phyloP scores from a whole-genome alignment of 2,329 filamentous ascomycete genomes.

The Diaporthe longicolla region DNA sequence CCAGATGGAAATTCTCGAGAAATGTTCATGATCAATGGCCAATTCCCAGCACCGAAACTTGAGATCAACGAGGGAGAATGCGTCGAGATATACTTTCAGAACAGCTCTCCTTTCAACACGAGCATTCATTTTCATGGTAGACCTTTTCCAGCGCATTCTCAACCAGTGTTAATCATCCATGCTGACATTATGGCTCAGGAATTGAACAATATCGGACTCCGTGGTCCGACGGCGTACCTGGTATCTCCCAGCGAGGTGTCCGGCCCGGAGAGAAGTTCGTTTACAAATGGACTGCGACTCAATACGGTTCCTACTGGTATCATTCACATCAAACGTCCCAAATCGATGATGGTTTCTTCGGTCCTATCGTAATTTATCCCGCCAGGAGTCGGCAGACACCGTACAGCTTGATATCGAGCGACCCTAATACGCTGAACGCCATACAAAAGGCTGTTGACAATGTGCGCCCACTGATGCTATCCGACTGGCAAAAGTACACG shows the following conservation, averaged over 20 bases:
- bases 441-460: slow-evolving; percentile 10
- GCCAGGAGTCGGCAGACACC: background rate
- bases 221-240: slow-evolving; percentile 73
- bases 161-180: background rate
- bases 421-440: slow-evolving; percentile 5
- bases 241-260: slow-evolving; percentile 68
- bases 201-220: slow-evolving; percentile 66
- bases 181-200: slow-evolving; percentile 46
- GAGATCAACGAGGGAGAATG: slow-evolving; percentile 66
- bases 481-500: slow-evolving; percentile 17
- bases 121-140: slow-evolving; percentile 22
- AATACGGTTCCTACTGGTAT: slow-evolving; percentile 73
- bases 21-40: slow-evolving; percentile 69
- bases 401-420: slow-evolving; percentile 20
- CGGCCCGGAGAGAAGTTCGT: slow-evolving; percentile 61
- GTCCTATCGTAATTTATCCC: slow-evolving; percentile 66
- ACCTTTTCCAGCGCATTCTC: background rate
- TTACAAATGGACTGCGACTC: slow-evolving; percentile 68
- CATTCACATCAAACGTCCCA: slow-evolving; percentile 70
- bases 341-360: slow-evolving; percentile 72
- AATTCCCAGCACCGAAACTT: slow-evolving; percentile 73
- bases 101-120: slow-evolving; percentile 56
- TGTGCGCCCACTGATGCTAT: slow-evolving; percentile 13
- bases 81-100: slow-evolving; percentile 60
- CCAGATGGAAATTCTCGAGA: slow-evolving; percentile 46